phyloP scores from a whole-genome alignment of 495 filamentous ascomycete species.

The Penicillium flavigenum region DNA sequence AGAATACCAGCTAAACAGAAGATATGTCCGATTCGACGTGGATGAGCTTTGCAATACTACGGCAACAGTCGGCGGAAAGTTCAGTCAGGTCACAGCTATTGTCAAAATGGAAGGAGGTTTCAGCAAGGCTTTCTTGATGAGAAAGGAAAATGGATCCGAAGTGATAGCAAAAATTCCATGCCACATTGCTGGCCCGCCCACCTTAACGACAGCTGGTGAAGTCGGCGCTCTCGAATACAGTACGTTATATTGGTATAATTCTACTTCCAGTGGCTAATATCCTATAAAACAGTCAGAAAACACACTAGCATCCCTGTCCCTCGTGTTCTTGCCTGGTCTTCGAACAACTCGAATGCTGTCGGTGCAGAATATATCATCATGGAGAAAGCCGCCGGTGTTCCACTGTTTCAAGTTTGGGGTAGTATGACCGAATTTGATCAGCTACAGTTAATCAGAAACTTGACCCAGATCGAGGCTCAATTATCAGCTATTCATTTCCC shows the following conservation, averaged over 20 bases:
- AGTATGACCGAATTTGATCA: slow-evolving; percentile 25
- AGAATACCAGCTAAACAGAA: slow-evolving; percentile 23
- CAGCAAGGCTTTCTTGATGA: slow-evolving; percentile 40
- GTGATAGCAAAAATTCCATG: slow-evolving; percentile 40
- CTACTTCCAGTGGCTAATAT: slow-evolving; percentile 10
- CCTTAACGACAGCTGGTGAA: slow-evolving; percentile 38
- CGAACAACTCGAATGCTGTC: slow-evolving; percentile 30
- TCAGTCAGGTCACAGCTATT: slow-evolving; percentile 23
- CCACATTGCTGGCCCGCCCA: slow-evolving; percentile 33
- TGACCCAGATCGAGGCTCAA: slow-evolving; percentile 31
- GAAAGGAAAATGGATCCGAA: slow-evolving; percentile 33
- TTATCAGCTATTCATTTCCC: slow-evolving; percentile 29
- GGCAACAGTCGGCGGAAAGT: slow-evolving; percentile 6
- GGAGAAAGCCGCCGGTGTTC: slow-evolving; percentile 38
- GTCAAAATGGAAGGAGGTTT: slow-evolving; percentile 44
- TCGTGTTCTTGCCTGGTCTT: slow-evolving; percentile 33
- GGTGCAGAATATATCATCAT: slow-evolving; percentile 42
- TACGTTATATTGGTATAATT: slow-evolving; percentile 18
- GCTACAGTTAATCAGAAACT: slow-evolving; percentile 30
- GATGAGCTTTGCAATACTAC: slow-evolving; percentile 33
- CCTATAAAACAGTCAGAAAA: slow-evolving; percentile 23
- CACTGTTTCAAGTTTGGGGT: slow-evolving; percentile 32
- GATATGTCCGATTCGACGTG: slow-evolving; percentile 33
- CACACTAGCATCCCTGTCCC: slow-evolving; percentile 37
- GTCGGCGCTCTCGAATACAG: slow-evolving; percentile 39